Evolutionary conservation across 192 early-diverging fungal species (phyloP).

Genomic region (Linnemannia elongata): DNA sequence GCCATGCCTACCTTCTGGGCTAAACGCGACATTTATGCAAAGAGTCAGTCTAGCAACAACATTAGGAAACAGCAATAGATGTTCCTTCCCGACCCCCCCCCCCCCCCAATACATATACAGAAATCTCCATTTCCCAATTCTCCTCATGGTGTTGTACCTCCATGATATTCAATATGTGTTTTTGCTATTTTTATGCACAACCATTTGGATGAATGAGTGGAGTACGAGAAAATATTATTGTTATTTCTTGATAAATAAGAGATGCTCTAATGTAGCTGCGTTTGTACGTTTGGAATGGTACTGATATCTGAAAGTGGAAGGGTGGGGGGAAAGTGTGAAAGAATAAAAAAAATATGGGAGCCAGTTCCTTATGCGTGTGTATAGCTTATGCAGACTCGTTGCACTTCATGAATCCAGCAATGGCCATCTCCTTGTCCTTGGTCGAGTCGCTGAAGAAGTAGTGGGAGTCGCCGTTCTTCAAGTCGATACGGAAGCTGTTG

Average conservation of each 20-base stretch:
- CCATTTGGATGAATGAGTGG: too few species aligned
- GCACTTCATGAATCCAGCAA: conserved; percentile 61
- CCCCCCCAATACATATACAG: background rate
- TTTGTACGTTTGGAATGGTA: background rate
- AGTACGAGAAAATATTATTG: background rate
- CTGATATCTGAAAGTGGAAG: background rate
- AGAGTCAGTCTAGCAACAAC: conserved; percentile 36
- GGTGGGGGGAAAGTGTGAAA: background rate
- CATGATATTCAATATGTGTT: too few species aligned
- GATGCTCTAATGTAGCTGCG: conserved; percentile 11
- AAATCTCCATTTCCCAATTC: background rate
- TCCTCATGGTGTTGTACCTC: background rate
- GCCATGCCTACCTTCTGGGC: conserved; percentile 73
- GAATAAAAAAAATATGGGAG: background rate
- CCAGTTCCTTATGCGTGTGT: background rate
- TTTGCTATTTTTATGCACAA: too few species aligned
- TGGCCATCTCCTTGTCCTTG: conserved; percentile 58
- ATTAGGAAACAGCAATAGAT: background rate
- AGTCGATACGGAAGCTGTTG: conserved; percentile 65
- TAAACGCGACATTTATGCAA: conserved; percentile 57
- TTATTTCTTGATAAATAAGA: background rate
- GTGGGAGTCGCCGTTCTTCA: conserved; percentile 57
- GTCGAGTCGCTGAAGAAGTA: conserved; percentile 65
- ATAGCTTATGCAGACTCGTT: conserved; percentile 47
- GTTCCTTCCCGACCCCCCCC: background rate